Conservation (phyloP, 768 basidiomycete species). For the Pleurotus eryngii region DNA sequence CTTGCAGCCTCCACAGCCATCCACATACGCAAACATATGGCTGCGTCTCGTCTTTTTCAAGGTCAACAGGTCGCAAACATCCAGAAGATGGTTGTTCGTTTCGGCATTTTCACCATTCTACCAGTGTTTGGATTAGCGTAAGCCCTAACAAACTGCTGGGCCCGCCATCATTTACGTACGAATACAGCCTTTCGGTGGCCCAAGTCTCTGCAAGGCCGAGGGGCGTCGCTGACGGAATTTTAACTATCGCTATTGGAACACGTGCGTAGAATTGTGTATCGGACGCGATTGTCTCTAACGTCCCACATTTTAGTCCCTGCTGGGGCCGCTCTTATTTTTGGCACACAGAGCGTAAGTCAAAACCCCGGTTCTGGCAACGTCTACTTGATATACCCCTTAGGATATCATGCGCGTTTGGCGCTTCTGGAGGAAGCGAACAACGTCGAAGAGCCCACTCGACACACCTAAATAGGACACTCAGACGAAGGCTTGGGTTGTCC, state of each 20-base stretch:
- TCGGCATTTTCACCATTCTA: not conserved
- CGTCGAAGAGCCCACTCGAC: no score
- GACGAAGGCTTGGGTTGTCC: no score
- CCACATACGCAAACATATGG: not conserved
- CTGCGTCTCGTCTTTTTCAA: not conserved
- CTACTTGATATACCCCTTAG: not conserved
- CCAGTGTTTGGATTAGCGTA: no score
- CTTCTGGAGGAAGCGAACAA: not conserved
- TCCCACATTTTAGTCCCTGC: not conserved
- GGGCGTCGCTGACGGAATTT: not conserved
- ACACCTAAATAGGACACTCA: no score
- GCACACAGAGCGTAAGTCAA: not conserved
- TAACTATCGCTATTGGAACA: conserved; percentile 2
- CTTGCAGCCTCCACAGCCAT: not conserved
- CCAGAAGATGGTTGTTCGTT: not conserved
- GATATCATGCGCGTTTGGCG: not conserved
- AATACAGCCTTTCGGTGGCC: not conserved
- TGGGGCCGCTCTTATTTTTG: not conserved
- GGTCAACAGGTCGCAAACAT: not conserved
- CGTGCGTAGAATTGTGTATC: not conserved
- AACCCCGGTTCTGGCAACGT: not conserved
- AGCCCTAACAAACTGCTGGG: no score
- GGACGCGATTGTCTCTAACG: no score
- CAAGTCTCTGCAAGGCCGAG: not conserved
- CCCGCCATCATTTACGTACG: no score